Percentiles rank a stretch among this genome's conserved stretches.
Conservation (phyloP, 176 grass and related monocot genomes). For the Canna indica region DNA sequence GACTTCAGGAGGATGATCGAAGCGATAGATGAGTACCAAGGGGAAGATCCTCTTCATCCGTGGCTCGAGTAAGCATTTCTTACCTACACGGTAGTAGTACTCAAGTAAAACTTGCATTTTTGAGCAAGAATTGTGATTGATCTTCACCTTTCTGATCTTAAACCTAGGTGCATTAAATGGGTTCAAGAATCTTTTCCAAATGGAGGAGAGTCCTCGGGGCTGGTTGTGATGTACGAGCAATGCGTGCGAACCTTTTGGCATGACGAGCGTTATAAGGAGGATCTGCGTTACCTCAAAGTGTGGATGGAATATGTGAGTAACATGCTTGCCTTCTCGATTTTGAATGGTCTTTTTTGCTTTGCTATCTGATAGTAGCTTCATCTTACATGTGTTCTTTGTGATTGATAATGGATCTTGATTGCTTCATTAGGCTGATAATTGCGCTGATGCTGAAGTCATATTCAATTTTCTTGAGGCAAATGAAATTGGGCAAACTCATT, state of each 20-base stretch:
- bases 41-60: constrained; percentile 76
- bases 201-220: constrained; percentile 71
- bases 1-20: constrained; percentile 61
- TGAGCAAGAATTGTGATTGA: neutral
- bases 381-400: neutral
- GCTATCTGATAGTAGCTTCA: neutral
- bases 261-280: constrained; percentile 63
- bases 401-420: neutral
- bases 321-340: neutral
- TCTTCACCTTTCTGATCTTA: neutral
- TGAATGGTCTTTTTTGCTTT: constrained; percentile 2
- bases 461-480: constrained; percentile 73
- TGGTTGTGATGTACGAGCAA: constrained; percentile 94
- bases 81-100: neutral
- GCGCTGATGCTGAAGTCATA: constrained; percentile 68
- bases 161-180: constrained; percentile 84
- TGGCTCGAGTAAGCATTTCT: constrained; percentile 61
- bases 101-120: no score
- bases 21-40: constrained; percentile 63
- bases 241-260: constrained; percentile 88
- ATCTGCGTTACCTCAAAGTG: constrained; percentile 94
- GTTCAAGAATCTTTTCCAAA: constrained; percentile 90
- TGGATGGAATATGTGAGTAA: constrained; percentile 90
- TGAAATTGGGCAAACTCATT: constrained; percentile 64
- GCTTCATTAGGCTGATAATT: constrained; percentile 46